Evolutionary conservation across 306 rosid genomes (phyloP).

Genomic region (Prunus salicina): DNA sequence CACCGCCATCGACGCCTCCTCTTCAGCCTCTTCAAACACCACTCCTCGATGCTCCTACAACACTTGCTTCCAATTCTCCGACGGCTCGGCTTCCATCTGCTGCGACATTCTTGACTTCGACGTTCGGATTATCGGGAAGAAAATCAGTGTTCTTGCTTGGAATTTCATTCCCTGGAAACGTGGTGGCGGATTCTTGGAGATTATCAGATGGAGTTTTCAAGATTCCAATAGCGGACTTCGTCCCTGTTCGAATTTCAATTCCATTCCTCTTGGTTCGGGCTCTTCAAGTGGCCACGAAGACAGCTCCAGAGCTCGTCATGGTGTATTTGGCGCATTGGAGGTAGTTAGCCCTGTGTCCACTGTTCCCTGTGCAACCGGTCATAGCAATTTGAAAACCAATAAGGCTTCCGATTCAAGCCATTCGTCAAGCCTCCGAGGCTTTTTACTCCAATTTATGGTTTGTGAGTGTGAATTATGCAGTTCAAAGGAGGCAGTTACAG

Average conservation of each 20-base stretch:
- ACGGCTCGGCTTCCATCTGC: constrained; percentile 57
- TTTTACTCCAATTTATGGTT: constrained; percentile 47
- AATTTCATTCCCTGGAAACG: constrained; percentile 70
- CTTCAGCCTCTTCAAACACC: neutral
- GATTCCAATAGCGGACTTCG: constrained; percentile 21
- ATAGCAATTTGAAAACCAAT: neutral
- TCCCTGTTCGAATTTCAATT: constrained; percentile 11
- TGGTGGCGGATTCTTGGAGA: constrained; percentile 59
- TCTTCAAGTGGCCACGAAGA: neutral
- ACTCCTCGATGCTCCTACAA: constrained; percentile 38
- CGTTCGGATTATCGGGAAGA: constrained; percentile 31
- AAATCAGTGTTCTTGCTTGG: constrained; percentile 60
- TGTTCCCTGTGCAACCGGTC: constrained; percentile 49
- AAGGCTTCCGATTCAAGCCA: constrained; percentile 20
- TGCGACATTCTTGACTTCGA: constrained; percentile 70
- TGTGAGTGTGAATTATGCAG: constrained; percentile 61
- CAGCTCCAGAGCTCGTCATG: constrained; percentile 28
- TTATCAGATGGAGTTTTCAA: constrained; percentile 58
- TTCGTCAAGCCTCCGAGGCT: constrained; percentile 44
- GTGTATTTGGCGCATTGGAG: constrained; percentile 51
- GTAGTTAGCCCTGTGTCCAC: constrained; percentile 51
- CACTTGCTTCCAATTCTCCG: constrained; percentile 70
- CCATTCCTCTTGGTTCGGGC: constrained; percentile 29
- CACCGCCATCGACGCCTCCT: neutral
- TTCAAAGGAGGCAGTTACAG: constrained; percentile 28